Base-by-base conservation (phyloP, 2,329 filamentous ascomycete genomes). In the Fusarium miscanthi region DNA sequence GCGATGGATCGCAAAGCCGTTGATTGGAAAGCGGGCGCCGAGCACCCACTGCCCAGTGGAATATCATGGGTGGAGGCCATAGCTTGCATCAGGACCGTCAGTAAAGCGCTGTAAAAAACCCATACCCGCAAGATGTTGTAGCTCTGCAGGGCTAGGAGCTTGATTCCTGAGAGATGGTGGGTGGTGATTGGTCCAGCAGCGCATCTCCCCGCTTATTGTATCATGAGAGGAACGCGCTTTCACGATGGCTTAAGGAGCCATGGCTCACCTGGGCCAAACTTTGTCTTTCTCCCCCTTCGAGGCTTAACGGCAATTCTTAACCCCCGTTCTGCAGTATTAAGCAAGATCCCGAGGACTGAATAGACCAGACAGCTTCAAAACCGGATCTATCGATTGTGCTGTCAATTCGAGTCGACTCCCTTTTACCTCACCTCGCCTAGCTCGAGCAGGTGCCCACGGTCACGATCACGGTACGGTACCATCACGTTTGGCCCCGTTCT, bases 191-290 rank as follows among this genome's bases (percentile, higher is more conserved):
- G 81, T 52, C 51, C 40, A 57, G 54, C 52, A 23, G 48, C 25
- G 54, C 60, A 62, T 75, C 75, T 79, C 80, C 66, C 81, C 81
- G 80, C 81, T 82, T 81, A 80, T 80, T 80, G 78, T 81, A 80
- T 81, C 80, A 81, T 81, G 78, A 80, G 77, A 73, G 75, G 74
- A 78, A 79, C 76, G 76, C 73, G 76, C 65, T 66, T 69, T 69
- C 58, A 69, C 66, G 65, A 69, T 69, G 37, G 51, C 30, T 49
- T 9, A 69, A 77, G 54, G 61, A 59, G 58, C 67, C 63, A 68
- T 69, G 68, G 76, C 65, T 74, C 75, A 73, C 59, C 63, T 33
- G 38, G 69, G 48, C 72, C 56, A 73, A 78, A 78, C 76, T 77
- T 69, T 78, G 71, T 75, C 71, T 63, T 65, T 73, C 73, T 66